Evolutionary conservation across 106 monocot species (phyloP), one percentile per base, ranked within the genome.

Genomic region (Alisma plantagoaquatica): DNA sequence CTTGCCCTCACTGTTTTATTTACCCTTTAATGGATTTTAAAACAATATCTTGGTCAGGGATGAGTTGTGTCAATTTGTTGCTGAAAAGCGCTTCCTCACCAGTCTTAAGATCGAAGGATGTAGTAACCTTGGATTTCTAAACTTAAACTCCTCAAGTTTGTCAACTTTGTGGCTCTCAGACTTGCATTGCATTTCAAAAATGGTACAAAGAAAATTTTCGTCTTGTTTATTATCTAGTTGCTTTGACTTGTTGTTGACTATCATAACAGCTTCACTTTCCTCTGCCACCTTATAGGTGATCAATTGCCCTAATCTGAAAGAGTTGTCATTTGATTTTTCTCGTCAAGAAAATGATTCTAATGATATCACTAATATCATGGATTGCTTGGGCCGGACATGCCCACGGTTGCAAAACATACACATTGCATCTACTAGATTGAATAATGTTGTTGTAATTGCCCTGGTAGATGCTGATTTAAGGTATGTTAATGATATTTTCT

Each of bases 301-400:
- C 21, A 85, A 77, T 46, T 99, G 98, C 44, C 82, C 98, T 22
- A 99, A 90, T 68, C 65, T 99, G 62, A 84, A 68, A 29, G 90
- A 90, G 56, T 53, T 99, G 26, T 90, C 90, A 62, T 64, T 99
- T 59, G 82, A 75, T 59, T 99, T 99, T 79, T 30, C 58, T 27
- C 81, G 64, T 24, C 82, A 90, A 74, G 77, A 74, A 44, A 99
- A 82, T 62, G 98, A 99, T 65, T 77, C 79, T 22, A 99, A 89
- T n/a, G 90, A 90, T 77, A 56, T 99, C 46, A 30, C 75, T 45
- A 29, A 54, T 10, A 67, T 86, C 72, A 69, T 90, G 63, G 90
- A 99, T 53, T 59, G 46, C 65, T 56, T 99, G 43, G 82, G 82
- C 1, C 56, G 79, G 8, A 77, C 76, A 31, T 99, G 98, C 64